These are phyloP conservation scores for Cystobasidiaceae sp. DNA, from an alignment of 1,284 basidiomycete species.

Conservation along the genomic window DNA sequence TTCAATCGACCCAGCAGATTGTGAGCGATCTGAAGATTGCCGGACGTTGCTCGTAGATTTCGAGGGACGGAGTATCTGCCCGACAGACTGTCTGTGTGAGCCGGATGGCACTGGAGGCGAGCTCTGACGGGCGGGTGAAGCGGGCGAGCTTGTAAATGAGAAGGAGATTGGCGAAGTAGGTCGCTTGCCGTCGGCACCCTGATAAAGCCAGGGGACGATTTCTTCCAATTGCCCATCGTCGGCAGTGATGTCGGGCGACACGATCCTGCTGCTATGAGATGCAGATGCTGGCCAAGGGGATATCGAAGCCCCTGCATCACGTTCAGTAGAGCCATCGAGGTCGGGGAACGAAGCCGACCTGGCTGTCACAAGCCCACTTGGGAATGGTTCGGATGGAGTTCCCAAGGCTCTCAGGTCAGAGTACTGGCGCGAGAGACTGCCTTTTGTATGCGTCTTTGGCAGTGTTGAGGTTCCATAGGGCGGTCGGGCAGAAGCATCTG, in stretches of 20 bases:
- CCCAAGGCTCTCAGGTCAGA: too few relatives aligned
- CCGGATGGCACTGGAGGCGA: neutral
- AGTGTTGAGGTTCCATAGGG: neutral
- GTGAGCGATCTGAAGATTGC: neutral
- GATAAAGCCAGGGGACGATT: slow-evolving; percentile 33
- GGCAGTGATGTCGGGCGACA: neutral
- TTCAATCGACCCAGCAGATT: neutral
- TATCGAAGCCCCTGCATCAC: neutral
- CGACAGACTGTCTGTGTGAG: neutral
- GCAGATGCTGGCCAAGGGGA: slow-evolving; percentile 1
- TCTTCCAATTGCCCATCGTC: slow-evolving; percentile 31
- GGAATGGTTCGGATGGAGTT: neutral
- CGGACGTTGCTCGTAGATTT: slow-evolving; percentile 3
- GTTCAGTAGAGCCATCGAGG: slow-evolving; percentile 9
- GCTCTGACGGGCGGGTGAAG: neutral
- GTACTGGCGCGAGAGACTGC: too few relatives aligned
- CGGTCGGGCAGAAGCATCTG: neutral
- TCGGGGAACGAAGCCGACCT: slow-evolving; percentile 21
- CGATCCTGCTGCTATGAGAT: neutral
- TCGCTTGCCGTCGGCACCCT: slow-evolving; percentile 16
- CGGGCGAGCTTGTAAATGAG: neutral
- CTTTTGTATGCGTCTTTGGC: too few relatives aligned
- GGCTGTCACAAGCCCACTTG: slow-evolving; percentile 16
- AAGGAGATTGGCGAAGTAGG: neutral
- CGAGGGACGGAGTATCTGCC: neutral